Evolutionary conservation across 768 basidiomycete genomes (phyloP), one percentile per base, ranked within the genome.

Genomic region (Strobilomyces echinocephalus): DNA sequence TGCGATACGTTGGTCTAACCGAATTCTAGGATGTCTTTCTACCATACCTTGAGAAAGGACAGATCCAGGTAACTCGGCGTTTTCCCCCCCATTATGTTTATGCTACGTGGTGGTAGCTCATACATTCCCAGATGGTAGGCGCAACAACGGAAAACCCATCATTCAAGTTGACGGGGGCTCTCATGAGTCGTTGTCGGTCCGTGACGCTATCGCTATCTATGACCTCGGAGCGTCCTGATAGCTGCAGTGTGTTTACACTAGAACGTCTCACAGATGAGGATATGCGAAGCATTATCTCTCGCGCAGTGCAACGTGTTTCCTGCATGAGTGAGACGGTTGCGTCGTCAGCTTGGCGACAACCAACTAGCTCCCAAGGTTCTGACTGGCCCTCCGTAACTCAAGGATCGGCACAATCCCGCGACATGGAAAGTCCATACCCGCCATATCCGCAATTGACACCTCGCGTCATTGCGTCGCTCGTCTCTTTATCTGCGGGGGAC

Each of bases 101-200:
- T n/a, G 47, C 47, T 51, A 46, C 21, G 36, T 26, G 30, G 42
- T 36, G 11, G 10, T 52, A 39, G 56, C 33, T 31, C 16, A 28
- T 33, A 21, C 18, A 14, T 15, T 18, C 16, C 34, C 14, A 86
- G 81, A 72, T 91, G 28, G 80, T 91, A 60, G 89, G 89, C 26
- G 89, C 91, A 1, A 94, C 91, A 4, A 93, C 91, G 1, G 91
- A 94, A 68, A 94, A 94, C 57, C 91, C 91, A 1, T 90, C 88
- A 0, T 94, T 94, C 73, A 88, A 87, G 59, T 67, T 91, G 31
- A 88, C 83, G 16, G 76, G 82, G 31, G 84, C 88, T 11, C 73
- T 91, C 28, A 70, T 91, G 30, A 85, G 85, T 63, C 82, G 88
- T 41, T 91, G 88, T 69, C 79, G 88, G 88, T 86, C 58, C 62